phyloP scores from a whole-genome alignment of 2,329 filamentous ascomycete genomes.

The Fusarium nanum region DNA sequence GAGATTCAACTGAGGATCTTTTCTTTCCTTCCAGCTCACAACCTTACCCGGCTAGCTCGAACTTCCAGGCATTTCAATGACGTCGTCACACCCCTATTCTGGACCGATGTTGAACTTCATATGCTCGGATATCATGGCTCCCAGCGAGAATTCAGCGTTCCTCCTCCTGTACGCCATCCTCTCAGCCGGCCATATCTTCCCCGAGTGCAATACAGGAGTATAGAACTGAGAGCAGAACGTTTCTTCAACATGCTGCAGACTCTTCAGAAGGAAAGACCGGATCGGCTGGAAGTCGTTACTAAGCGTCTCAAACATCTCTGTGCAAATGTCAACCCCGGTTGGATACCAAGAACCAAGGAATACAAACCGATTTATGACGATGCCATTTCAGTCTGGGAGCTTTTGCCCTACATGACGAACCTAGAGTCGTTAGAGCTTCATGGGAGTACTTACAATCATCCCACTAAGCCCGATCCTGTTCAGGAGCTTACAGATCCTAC shows the following conservation, averaged over 20 bases:
- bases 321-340: not conserved
- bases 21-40: not conserved
- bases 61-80: conserved; percentile 15
- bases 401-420: conserved; percentile 24
- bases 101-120: conserved; percentile 36
- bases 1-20: conserved; percentile 16
- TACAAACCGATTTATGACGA: not conserved
- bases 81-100: conserved; percentile 15
- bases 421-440: conserved; percentile 26
- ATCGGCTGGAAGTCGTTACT: not conserved
- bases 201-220: not conserved
- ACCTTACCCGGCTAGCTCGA: not conserved
- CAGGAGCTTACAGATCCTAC: not conserved
- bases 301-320: conserved; percentile 13
- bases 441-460: not conserved
- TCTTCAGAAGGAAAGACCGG: not conserved
- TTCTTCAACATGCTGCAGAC: conserved; percentile 14
- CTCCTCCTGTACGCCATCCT: conserved; percentile 6
- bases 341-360: rapidly evolving
- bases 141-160: not conserved
- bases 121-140: conserved; percentile 16
- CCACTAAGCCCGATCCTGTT: rapidly evolving
- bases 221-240: not conserved
- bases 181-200: not conserved
- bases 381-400: conserved; percentile 17